A percentile compares a stretch with the other conserved stretches of the same genome.
Conservation (phyloP, 129 eudicot genomes). For the Tagetes patula region DNA sequence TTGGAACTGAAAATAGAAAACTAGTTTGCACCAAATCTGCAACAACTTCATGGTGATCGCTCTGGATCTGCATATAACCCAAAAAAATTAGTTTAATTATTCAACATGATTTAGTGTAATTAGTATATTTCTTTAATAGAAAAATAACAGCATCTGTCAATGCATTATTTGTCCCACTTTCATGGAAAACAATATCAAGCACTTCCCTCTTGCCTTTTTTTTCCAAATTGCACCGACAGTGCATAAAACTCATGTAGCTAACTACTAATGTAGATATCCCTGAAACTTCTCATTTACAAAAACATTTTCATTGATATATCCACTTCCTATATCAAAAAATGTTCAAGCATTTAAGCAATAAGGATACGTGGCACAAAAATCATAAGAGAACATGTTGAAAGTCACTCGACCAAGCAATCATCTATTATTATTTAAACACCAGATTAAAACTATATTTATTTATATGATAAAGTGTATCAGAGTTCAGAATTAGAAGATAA, state of each 20-base stretch:
- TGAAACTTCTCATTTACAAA: neutral
- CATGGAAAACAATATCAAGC: too few relatives aligned
- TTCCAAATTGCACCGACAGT: too few relatives aligned
- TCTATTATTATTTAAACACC: neutral
- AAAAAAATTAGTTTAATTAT: neutral
- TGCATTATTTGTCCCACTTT: too few relatives aligned
- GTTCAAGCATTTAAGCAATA: too few relatives aligned
- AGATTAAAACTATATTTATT: neutral
- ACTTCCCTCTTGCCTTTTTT: too few relatives aligned
- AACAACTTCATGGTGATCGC: slow-evolving; percentile 93
- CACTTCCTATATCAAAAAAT: too few relatives aligned
- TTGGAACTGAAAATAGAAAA: slow-evolving; percentile 85
- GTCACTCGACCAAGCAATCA: neutral
- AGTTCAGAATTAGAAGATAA: slow-evolving; percentile 14
- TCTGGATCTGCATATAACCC: slow-evolving; percentile 62
- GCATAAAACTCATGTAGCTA: slow-evolving; percentile 5
- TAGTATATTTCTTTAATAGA: neutral
- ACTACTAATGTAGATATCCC: slow-evolving; percentile 14
- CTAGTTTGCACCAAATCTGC: slow-evolving; percentile 97
- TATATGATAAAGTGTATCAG: slow-evolving; percentile 3
- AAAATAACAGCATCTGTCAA: too few relatives aligned
- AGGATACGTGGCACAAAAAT: too few relatives aligned
- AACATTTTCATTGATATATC: neutral
- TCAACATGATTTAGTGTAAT: neutral
- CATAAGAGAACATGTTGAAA: neutral